These are phyloP conservation scores for Dactylonectria estremocensis DNA, from an alignment of 2,329 filamentous ascomycete genomes.

Conservation along the genomic window DNA sequence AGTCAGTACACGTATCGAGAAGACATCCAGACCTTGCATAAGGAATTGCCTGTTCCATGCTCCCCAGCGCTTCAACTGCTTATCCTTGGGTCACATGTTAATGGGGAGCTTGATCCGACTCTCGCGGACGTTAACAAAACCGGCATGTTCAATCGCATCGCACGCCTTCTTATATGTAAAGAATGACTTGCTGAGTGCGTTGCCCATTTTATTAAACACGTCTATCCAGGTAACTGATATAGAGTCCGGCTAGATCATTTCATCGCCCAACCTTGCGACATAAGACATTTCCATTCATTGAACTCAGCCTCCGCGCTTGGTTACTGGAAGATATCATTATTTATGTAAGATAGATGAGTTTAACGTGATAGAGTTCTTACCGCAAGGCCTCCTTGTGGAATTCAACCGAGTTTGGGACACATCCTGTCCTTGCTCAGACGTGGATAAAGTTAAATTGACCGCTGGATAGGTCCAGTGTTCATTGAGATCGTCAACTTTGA, in stretches of 20 bases:
- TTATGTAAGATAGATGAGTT: too few relatives aligned
- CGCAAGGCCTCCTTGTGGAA: constrained; percentile 63
- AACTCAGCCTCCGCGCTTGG: constrained; percentile 39
- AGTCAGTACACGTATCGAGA: constrained; percentile 40
- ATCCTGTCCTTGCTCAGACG: constrained; percentile 67
- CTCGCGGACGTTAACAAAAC: constrained; percentile 38
- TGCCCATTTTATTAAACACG: constrained; percentile 32
- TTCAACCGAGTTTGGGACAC: constrained; percentile 67
- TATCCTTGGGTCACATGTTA: constrained; percentile 51
- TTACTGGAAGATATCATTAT: too few relatives aligned
- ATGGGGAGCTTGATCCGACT: constrained; percentile 40
- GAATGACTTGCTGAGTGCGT: constrained; percentile 37
- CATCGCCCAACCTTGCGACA: constrained; percentile 45
- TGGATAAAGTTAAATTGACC: constrained; percentile 72
- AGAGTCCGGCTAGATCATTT: constrained; percentile 34
- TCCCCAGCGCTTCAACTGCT: constrained; percentile 47
- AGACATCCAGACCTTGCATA: constrained; percentile 44
- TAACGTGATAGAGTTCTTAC: too few relatives aligned
- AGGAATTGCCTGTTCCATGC: constrained; percentile 44
- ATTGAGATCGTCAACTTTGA: constrained; percentile 75
- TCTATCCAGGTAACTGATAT: constrained; percentile 40
- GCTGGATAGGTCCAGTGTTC: constrained; percentile 62
- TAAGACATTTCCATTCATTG: constrained; percentile 43
- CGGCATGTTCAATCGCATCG: constrained; percentile 38
- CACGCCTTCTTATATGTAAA: constrained; percentile 39